Evolutionary conservation across 768 basidiomycete species (phyloP).

Genomic region (Mycena vulgaris): DNA sequence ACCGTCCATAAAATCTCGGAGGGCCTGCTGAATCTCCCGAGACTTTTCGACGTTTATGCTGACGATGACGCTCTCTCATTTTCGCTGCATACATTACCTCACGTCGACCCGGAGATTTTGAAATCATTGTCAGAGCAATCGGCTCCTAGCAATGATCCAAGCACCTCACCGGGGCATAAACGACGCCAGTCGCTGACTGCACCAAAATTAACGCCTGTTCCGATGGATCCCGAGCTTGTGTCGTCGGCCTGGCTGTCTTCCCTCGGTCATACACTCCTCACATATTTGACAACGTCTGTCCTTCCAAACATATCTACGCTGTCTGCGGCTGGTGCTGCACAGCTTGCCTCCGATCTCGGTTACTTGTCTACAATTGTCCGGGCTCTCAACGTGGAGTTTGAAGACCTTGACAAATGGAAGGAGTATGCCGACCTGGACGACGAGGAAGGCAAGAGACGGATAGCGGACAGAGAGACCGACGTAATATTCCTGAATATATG

Average conservation of each 20-base stretch:
- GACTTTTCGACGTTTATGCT: constrained; percentile 95
- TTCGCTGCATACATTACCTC: constrained; percentile 87
- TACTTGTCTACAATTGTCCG: constrained; percentile 93
- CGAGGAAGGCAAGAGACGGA: constrained; percentile 56
- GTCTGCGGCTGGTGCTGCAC: constrained; percentile 79
- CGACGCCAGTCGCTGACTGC: constrained; percentile 60
- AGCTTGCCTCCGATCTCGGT: constrained; percentile 88
- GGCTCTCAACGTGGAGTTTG: constrained; percentile 91
- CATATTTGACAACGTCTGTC: constrained; percentile 77
- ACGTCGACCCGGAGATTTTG: constrained; percentile 70
- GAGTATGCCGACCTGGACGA: constrained; percentile 77
- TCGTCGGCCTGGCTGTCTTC: constrained; percentile 94
- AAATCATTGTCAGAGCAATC: constrained; percentile 62
- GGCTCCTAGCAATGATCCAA: constrained; percentile 42
- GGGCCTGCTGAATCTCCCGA: constrained; percentile 93
- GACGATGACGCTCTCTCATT: constrained; percentile 93
- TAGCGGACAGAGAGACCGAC: constrained; percentile 23
- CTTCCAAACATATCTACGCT: constrained; percentile 82
- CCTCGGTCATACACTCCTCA: constrained; percentile 85
- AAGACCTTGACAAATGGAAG: constrained; percentile 86
- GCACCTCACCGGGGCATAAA: constrained; percentile 52
- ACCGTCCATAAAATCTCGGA: constrained; percentile 92
- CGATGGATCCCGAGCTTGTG: constrained; percentile 82
- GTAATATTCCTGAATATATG: constrained; percentile 25
- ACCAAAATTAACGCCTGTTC: constrained; percentile 47